phyloP scores from a whole-genome alignment of 176 grass and related monocot species.

The Chloris gayana region DNA sequence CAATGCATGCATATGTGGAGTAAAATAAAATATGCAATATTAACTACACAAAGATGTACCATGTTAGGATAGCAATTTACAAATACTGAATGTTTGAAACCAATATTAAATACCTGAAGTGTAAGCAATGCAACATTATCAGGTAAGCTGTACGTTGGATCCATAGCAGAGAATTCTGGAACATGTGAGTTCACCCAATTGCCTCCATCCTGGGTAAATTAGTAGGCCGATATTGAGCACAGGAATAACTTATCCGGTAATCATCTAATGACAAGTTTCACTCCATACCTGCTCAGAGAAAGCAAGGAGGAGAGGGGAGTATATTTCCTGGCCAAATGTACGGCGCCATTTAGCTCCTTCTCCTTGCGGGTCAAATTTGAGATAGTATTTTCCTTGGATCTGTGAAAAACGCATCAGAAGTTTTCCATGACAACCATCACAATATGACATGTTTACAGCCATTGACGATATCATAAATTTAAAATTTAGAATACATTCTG shows the following conservation, averaged over 20 bases:
- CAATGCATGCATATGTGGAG: background rate
- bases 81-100: background rate
- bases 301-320: constrained; percentile 93
- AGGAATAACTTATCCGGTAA: constrained; percentile 18
- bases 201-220: constrained; percentile 68
- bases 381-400: constrained; percentile 92
- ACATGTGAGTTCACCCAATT: constrained; percentile 79
- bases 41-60: background rate
- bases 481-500: background rate
- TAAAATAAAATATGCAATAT: background rate
- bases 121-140: constrained; percentile 94
- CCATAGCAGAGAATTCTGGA: constrained; percentile 77
- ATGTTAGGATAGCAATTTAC: background rate
- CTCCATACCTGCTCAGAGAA: constrained; percentile 80
- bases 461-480: background rate
- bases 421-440: constrained; percentile 6
- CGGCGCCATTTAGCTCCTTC: constrained; percentile 87
- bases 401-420: constrained; percentile 34
- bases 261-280: constrained; percentile 31
- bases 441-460: constrained; percentile 7
- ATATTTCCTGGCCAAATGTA: constrained; percentile 93
- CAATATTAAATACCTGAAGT: constrained; percentile 61
- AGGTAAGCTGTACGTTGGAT: constrained; percentile 87
- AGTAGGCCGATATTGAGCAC: constrained; percentile 18
- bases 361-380: constrained; percentile 81